Conservation (phyloP, 1,284 basidiomycete species). For the Melampsora americana region DNA sequence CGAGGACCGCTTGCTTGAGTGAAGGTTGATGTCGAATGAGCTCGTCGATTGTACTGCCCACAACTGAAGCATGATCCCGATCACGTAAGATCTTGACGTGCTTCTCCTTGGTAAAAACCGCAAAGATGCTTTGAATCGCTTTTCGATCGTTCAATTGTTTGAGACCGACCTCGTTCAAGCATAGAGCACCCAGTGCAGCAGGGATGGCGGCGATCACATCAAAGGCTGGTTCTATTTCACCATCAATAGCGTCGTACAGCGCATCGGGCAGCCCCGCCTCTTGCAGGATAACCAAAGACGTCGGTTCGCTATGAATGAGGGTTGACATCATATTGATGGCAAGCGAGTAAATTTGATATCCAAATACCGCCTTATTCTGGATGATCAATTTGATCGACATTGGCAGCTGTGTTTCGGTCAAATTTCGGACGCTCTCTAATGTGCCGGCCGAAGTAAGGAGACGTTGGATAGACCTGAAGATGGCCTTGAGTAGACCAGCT, state of each 20-base stretch:
- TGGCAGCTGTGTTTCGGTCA: conserved; percentile 86
- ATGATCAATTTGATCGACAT: conserved; percentile 85
- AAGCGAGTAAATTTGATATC: conserved; percentile 76
- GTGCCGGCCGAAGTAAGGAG: conserved; percentile 96
- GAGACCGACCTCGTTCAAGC: conserved; percentile 85
- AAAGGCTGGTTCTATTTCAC: conserved; percentile 77
- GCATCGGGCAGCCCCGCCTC: conserved; percentile 84
- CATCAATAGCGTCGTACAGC: conserved; percentile 80
- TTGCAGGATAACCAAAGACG: conserved; percentile 85
- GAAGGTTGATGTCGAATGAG: conserved; percentile 92
- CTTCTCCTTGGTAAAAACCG: conserved; percentile 77
- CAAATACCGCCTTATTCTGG: conserved; percentile 75
- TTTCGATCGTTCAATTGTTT: conserved; percentile 69
- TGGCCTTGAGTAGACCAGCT: conserved; percentile 70
- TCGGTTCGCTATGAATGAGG: conserved; percentile 98
- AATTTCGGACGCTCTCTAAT: conserved; percentile 84
- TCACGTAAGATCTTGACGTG: conserved; percentile 85
- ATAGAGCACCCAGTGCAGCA: conserved; percentile 93
- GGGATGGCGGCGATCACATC: conserved; percentile 90
- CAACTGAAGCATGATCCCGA: conserved; percentile 82
- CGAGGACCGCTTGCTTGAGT: conserved; percentile 74
- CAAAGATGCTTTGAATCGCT: conserved; percentile 77
- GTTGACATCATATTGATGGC: conserved; percentile 97
- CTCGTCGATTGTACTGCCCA: conserved; percentile 89
- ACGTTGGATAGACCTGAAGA: conserved; percentile 87